Evolutionary conservation across 1,139 yeast genomes (phyloP).

Genomic region (Diutina catenulata): DNA sequence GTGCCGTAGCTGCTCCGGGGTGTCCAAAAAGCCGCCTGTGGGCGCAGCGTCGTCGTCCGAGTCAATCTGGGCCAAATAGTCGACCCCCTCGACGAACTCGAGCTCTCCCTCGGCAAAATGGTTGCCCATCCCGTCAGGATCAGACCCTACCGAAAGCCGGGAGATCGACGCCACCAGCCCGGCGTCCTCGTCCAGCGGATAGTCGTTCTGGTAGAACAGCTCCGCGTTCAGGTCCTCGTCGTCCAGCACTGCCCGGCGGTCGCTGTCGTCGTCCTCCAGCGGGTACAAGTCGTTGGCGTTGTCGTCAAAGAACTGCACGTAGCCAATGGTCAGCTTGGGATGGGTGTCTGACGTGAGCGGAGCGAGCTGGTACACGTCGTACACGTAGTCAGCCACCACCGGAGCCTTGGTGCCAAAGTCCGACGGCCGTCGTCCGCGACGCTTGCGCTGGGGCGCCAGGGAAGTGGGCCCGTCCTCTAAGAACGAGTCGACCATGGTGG

Average conservation of each 20-base stretch:
- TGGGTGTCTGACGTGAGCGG: constrained; percentile 37
- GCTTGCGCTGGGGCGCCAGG: not conserved
- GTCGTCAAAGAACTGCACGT: constrained; percentile 56
- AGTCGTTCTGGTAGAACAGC: constrained; percentile 83
- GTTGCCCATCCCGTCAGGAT: no score
- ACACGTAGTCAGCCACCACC: constrained; percentile 64
- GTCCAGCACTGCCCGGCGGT: constrained; percentile 18
- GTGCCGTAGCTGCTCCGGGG: no score
- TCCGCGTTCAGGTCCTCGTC: constrained; percentile 86
- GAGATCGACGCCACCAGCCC: constrained; percentile 18
- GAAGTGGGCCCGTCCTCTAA: constrained; percentile 16
- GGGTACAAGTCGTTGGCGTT: constrained; percentile 39
- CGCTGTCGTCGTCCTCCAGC: constrained; percentile 34
- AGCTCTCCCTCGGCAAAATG: constrained; percentile 8
- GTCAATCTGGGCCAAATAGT: constrained; percentile 10
- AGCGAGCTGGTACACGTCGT: constrained; percentile 59
- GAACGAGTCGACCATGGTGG: constrained; percentile 57
- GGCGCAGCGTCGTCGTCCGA: constrained; percentile 10
- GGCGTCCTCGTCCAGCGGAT: constrained; percentile 87
- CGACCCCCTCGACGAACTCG: constrained; percentile 6
- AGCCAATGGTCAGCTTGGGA: constrained; percentile 48
- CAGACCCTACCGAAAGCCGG: constrained; percentile 8
- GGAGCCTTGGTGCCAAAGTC: constrained; percentile 6
- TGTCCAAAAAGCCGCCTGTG: constrained; percentile 12
- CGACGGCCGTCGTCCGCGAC: not conserved